Evolutionary conservation across 352 stramenopile genomes (phyloP), one percentile per base, ranked within the genome.

Genomic region (Phytopythium sindhum): DNA sequence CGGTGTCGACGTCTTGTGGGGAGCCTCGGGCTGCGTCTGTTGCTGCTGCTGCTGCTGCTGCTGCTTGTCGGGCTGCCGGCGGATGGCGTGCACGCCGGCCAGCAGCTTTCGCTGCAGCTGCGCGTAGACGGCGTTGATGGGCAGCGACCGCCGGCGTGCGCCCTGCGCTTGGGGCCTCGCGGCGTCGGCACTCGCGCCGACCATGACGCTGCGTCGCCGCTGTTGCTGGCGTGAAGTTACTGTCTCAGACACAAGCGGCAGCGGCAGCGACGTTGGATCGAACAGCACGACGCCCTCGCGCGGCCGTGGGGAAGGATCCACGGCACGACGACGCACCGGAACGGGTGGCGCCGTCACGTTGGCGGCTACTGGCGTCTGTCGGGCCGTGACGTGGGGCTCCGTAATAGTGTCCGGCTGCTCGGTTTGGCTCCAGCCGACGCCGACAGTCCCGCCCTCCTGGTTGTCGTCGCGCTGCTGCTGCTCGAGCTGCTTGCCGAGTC

Each of bases 251-350:
- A 4, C 28, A n/a, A 56, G 26, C 26, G 50, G 17, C n/a, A 24
- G 12, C 9, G 64, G 74, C 11, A 87, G 61, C 45, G 64, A 66
- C 44, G 75, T 61, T 15, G 77, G 63, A 31, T 89, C 78, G 26
- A 89, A 85, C 35, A 86, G 65, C 33, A 88, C 72, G 8, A 88
- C 67, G 10, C 73, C 70, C 28, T 69, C 48, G 37, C 57, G 29
- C 6, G 41, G 41, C 19, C 41, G 19, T 9, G 41, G 41, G 21
- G 41, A 47, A 1, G 17, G 41, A 10, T 47, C 41, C 19, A 11
- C 17, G 3, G 41, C 19, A 0, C 41, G 15, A 6, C 19, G 41
- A 10, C 41, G 41, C 17, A 47, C 41, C 9, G 41, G 41, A 47
- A 47, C 17, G 41, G 19, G 41, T 69, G 53, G 68, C 2, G 57